Conservation (phyloP, 805 yeast genomes). For the Starmerella apis region DNA sequence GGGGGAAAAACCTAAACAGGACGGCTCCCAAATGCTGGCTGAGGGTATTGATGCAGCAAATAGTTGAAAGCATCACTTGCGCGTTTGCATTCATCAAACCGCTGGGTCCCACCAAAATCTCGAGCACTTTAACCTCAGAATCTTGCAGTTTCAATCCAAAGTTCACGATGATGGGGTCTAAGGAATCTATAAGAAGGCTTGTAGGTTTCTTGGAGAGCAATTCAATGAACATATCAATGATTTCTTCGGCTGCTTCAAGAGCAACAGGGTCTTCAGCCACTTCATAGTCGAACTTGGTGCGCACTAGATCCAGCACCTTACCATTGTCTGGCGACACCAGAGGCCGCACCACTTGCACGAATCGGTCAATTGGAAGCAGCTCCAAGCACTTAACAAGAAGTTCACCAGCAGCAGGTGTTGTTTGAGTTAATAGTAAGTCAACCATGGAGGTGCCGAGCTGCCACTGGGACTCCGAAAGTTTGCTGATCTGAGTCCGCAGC, state of each 20-base stretch:
- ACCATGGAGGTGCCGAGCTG: constrained; percentile 24
- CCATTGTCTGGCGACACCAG: constrained; percentile 31
- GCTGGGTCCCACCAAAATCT: constrained; percentile 39
- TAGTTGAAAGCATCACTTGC: constrained; percentile 62
- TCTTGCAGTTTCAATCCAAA: constrained; percentile 41
- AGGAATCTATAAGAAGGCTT: constrained; percentile 18
- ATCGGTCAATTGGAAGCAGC: constrained; percentile 64
- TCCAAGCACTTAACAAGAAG: constrained; percentile 54
- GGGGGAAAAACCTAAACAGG: constrained; percentile 72
- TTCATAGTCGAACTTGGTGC: constrained; percentile 61
- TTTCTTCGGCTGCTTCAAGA: constrained; percentile 41
- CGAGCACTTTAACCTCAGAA: constrained; percentile 41
- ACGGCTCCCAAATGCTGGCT: constrained; percentile 74
- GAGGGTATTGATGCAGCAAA: constrained; percentile 59
- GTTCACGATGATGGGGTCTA: constrained; percentile 48
- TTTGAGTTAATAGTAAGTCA: constrained; percentile 29
- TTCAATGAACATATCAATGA: constrained; percentile 45
- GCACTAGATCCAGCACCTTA: constrained; percentile 52
- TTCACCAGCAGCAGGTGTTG: constrained; percentile 32
- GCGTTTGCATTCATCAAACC: constrained; percentile 48
- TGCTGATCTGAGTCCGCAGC: constrained; percentile 43
- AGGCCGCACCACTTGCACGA: constrained; percentile 50
- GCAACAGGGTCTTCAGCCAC: constrained; percentile 42
- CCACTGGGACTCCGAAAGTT: constrained; percentile 15
- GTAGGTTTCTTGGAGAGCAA: constrained; percentile 5